Evolutionary conservation across 139 green algal genomes (phyloP).

Genomic region (Nannochloris sp.): DNA sequence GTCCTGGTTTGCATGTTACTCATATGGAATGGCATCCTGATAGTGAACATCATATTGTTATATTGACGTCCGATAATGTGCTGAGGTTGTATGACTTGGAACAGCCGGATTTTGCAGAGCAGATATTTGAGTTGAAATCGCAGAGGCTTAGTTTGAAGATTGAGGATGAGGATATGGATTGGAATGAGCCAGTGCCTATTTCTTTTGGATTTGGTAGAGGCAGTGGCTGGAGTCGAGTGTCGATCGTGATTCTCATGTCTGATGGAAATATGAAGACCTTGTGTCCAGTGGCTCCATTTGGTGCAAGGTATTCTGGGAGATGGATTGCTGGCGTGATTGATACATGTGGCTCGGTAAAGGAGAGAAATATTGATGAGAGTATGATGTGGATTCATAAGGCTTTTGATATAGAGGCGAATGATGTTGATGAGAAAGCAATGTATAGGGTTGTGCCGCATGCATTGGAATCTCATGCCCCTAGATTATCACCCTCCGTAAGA

Average conservation of each 20-base stretch:
- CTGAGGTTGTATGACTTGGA: constrained; percentile 37
- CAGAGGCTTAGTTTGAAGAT: constrained; percentile 10
- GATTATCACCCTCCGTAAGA: not conserved
- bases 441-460: constrained; percentile 20
- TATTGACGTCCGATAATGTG: constrained; percentile 26
- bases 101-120: constrained; percentile 24
- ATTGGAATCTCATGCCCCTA: constrained; percentile 26
- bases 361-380: not conserved
- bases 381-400: too few relatives aligned
- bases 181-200: constrained; percentile 10
- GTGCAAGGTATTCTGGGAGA: constrained; percentile 14
- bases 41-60: constrained; percentile 35
- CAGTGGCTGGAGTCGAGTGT: constrained; percentile 39
- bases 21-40: constrained; percentile 34
- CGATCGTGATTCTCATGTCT: constrained; percentile 31
- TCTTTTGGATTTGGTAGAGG: constrained; percentile 42
- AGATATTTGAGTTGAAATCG: constrained; percentile 40
- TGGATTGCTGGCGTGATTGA: not conserved
- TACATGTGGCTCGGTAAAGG: not conserved
- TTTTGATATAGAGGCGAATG: not conserved
- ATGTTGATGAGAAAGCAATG: not conserved
- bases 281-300: constrained; percentile 50
- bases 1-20: constrained; percentile 30
- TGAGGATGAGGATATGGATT: not conserved
- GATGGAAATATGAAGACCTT: constrained; percentile 37